These are phyloP conservation scores for Cercospora nicotianae DNA, from an alignment of 2,329 filamentous ascomycete species.

Conservation along the genomic window DNA sequence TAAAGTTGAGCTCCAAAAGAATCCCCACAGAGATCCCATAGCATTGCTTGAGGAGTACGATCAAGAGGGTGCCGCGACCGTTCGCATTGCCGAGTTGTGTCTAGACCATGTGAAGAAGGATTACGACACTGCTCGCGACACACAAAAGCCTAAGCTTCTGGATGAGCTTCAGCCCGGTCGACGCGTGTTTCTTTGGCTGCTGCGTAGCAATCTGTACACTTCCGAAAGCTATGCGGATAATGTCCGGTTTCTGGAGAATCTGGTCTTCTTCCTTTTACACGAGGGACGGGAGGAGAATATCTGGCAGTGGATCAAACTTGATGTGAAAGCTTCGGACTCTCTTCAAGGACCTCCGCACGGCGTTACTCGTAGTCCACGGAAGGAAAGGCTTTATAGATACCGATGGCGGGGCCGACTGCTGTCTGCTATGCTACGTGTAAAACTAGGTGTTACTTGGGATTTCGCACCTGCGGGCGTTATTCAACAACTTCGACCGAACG, in stretches of 20 bases:
- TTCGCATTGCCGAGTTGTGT: slow-evolving; percentile 43
- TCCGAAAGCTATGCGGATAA: slow-evolving; percentile 28
- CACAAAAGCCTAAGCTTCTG: slow-evolving; percentile 19
- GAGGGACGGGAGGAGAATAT: slow-evolving; percentile 34
- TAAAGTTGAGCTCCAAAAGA: slow-evolving; percentile 30
- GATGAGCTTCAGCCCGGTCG: slow-evolving; percentile 30
- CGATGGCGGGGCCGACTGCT: slow-evolving; percentile 31
- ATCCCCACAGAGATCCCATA: slow-evolving; percentile 41
- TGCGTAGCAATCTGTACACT: slow-evolving; percentile 25
- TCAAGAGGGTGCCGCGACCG: slow-evolving; percentile 40
- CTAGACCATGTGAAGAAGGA: slow-evolving; percentile 37
- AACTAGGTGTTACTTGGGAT: slow-evolving; percentile 6
- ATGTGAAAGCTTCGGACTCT: slow-evolving; percentile 17
- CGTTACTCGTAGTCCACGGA: background rate
- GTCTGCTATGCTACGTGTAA: slow-evolving; percentile 16
- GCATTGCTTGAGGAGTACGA: slow-evolving; percentile 45
- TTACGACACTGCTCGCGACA: slow-evolving; percentile 22
- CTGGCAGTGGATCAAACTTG: slow-evolving; percentile 35
- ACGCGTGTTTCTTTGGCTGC: slow-evolving; percentile 35
- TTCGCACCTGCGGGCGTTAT: background rate
- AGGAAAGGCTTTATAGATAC: slow-evolving; percentile 14
- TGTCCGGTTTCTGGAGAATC: slow-evolving; percentile 22
- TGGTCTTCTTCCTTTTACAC: slow-evolving; percentile 31
- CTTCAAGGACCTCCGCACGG: background rate
- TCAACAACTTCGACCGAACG: background rate